These are phyloP conservation scores for Penicillium sp. DNA, from an alignment of 2,329 filamentous ascomycete species.

Conservation along the genomic window DNA sequence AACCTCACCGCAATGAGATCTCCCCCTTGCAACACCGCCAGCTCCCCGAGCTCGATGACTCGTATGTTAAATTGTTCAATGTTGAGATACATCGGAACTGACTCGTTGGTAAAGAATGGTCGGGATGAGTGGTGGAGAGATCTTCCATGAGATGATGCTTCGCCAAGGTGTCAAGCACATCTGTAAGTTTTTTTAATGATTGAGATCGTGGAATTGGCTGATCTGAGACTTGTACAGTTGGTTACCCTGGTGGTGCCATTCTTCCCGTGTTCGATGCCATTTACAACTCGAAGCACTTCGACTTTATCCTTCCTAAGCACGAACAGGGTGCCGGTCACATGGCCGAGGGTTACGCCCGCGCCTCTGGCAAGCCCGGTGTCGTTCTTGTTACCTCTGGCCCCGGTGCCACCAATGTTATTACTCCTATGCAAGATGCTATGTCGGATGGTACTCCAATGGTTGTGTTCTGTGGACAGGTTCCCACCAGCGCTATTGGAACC, in stretches of 20 bases:
- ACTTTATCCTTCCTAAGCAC: conserved; percentile 91
- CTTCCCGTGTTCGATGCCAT: conserved; percentile 98
- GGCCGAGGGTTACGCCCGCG: conserved; percentile 94
- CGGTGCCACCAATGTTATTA: conserved; percentile 93
- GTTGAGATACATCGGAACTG: conserved; percentile 2
- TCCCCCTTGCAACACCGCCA: conserved; percentile 63
- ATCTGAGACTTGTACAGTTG: conserved; percentile 51
- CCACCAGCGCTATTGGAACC: conserved; percentile 83
- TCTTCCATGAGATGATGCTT: conserved; percentile 99
- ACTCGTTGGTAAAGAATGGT: conserved; percentile 62
- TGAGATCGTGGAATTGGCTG: neutral
- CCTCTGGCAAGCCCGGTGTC: conserved; percentile 88
- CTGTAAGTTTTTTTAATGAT: conserved; percentile 62
- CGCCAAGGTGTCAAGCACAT: conserved; percentile 87
- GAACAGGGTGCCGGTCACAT: conserved; percentile 98
- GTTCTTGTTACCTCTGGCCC: conserved; percentile 96
- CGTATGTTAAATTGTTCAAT: conserved; percentile 53
- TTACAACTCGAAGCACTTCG: conserved; percentile 95
- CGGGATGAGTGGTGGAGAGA: conserved; percentile 90
- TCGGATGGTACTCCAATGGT: conserved; percentile 95
- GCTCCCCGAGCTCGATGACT: conserved; percentile 69
- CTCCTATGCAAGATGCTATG: conserved; percentile 91
- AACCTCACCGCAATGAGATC: conserved; percentile 57
- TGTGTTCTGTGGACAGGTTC: conserved; percentile 91
- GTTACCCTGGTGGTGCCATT: conserved; percentile 93